Conservation (phyloP, 768 basidiomycete genomes). For the Termitomyces titanicus region DNA sequence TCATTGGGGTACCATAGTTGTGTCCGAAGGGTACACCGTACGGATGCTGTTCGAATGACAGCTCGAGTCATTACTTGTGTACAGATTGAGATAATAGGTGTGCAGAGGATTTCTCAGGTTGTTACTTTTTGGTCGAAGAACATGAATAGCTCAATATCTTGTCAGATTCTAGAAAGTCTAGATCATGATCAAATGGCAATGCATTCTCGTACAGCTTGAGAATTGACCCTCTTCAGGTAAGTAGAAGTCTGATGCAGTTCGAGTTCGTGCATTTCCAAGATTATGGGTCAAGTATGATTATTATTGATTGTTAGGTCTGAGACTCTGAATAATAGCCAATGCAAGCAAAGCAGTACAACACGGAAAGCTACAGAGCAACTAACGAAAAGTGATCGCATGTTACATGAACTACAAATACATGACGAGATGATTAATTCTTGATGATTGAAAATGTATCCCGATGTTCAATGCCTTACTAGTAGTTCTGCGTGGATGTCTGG, state of each 20-base stretch:
- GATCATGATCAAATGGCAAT: too few species aligned
- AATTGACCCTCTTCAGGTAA: too few species aligned
- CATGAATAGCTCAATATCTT: too few species aligned
- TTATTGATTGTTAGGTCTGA: background rate
- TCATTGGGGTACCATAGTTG: background rate
- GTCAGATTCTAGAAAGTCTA: too few species aligned
- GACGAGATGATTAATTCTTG: background rate
- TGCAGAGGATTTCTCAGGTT: too few species aligned
- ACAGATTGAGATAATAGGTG: background rate
- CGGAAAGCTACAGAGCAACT: background rate
- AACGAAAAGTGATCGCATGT: too few species aligned
- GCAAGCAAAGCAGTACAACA: background rate
- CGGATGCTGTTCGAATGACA: background rate
- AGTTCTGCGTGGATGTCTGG: background rate
- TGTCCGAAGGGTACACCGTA: background rate
- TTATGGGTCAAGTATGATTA: too few species aligned
- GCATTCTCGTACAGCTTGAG: too few species aligned
- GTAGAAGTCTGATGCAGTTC: too few species aligned
- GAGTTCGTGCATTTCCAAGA: too few species aligned
- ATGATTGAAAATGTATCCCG: background rate
- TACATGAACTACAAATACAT: background rate
- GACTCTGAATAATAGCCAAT: background rate
- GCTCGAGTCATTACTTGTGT: background rate
- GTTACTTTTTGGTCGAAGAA: too few species aligned
- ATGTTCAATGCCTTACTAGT: background rate